Percentiles rank a stretch among this genome's conserved stretches.
These are phyloP conservation scores for Fusarium penzigii DNA, from an alignment of 2,329 filamentous ascomycete genomes.

Conservation along the genomic window DNA sequence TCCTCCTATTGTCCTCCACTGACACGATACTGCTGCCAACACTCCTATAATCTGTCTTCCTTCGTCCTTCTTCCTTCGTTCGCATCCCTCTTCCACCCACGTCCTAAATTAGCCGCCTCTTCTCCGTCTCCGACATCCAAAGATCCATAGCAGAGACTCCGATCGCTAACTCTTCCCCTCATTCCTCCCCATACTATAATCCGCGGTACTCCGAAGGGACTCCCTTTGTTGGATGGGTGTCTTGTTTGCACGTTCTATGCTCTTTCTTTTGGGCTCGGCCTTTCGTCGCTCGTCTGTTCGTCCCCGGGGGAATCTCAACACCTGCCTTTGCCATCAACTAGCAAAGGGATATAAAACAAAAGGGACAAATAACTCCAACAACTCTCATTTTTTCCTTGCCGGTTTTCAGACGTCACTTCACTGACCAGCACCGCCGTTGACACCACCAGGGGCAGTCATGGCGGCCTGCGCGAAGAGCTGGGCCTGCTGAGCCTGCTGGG, in stretches of 20 bases:
- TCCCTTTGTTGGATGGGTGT: not conserved
- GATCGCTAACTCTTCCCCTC: constrained; percentile 5
- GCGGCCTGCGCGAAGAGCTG: constrained; percentile 30
- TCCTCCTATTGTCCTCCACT: no score
- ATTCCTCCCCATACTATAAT: constrained; percentile 22
- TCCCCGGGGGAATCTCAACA: constrained; percentile 31
- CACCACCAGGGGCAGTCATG: constrained; percentile 19
- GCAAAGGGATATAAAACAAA: constrained; percentile 30
- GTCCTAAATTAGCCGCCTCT: no score
- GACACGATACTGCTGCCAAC: no score
- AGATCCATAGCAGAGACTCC: not conserved
- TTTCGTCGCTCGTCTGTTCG: constrained; percentile 24
- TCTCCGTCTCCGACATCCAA: not conserved
- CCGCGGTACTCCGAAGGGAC: constrained; percentile 25
- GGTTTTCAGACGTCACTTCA: constrained; percentile 3
- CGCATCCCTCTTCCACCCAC: no score
- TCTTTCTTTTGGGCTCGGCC: constrained; percentile 31
- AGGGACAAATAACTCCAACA: constrained; percentile 27
- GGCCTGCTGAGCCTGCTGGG: constrained; percentile 29
- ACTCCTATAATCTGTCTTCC: no score
- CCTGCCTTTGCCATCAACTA: constrained; percentile 27
- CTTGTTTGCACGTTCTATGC: constrained; percentile 33
- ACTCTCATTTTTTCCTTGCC: constrained; percentile 18
- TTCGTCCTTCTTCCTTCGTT: no score
- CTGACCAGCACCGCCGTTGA: constrained; percentile 31